Conservation (phyloP, 495 filamentous ascomycete genomes). For the Aspergillus steynii region DNA sequence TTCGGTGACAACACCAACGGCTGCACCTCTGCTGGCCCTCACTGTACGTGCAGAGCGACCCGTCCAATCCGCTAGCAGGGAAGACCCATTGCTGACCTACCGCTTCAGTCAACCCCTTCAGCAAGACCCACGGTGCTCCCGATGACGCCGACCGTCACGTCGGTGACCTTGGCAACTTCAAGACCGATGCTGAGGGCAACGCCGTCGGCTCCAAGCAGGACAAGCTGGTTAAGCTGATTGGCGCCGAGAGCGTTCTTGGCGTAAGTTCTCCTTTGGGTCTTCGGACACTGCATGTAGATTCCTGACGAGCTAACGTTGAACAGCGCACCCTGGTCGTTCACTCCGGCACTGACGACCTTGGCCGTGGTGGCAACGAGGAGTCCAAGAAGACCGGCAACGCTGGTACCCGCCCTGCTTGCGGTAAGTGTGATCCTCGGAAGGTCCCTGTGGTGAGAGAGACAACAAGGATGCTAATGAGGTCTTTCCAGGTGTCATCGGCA, state of each 20-base stretch:
- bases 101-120: slow-evolving; percentile 82
- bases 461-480: neutral
- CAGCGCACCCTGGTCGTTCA: slow-evolving; percentile 95
- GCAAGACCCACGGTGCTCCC: slow-evolving; percentile 89
- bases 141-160: slow-evolving; percentile 83
- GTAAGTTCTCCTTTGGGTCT: slow-evolving; percentile 53
- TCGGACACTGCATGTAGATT: neutral
- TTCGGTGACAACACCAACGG: slow-evolving; percentile 99
- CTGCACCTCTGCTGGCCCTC: slow-evolving; percentile 95
- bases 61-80: neutral
- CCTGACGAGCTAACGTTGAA: slow-evolving; percentile 9
- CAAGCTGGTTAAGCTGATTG: slow-evolving; percentile 87
- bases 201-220: slow-evolving; percentile 74
- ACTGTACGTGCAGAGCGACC: slow-evolving; percentile 63
- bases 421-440: slow-evolving; percentile 46
- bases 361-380: slow-evolving; percentile 84
- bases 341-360: slow-evolving; percentile 92
- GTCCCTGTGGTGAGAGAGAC: neutral
- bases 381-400: slow-evolving; percentile 98
- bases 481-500: slow-evolving; percentile 77
- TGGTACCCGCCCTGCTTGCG: slow-evolving; percentile 88
- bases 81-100: neutral
- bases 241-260: slow-evolving; percentile 91
- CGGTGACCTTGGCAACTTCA: slow-evolving; percentile 95
- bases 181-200: slow-evolving; percentile 89